These are phyloP conservation scores for Monilinia aucupariae DNA, from an alignment of 2,329 filamentous ascomycete species.

Conservation along the genomic window DNA sequence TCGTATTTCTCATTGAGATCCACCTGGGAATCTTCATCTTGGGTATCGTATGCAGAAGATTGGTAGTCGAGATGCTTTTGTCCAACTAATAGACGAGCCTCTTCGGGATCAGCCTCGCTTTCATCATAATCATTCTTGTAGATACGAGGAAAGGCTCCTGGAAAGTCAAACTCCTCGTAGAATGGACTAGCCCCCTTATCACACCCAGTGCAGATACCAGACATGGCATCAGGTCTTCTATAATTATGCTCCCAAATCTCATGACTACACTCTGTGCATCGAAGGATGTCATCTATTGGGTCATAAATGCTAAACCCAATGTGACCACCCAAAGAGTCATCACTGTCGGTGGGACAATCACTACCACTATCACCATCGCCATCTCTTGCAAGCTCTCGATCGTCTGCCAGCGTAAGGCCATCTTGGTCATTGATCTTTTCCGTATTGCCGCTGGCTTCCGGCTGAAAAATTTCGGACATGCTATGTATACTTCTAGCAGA, in stretches of 20 bases:
- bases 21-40: constrained; percentile 22
- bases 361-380: not conserved
- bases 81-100: constrained; percentile 15
- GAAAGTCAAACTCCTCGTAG: constrained; percentile 18
- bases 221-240: not conserved
- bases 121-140: constrained; percentile 11
- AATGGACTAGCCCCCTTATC: constrained; percentile 17
- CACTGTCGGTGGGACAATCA: not conserved
- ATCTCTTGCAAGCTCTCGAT: not conserved
- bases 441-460: not conserved
- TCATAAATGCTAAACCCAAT: constrained; percentile 16
- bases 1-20: constrained; percentile 27
- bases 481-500: not conserved
- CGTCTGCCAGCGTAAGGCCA: not conserved
- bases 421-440: not conserved
- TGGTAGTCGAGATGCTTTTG: constrained; percentile 27
- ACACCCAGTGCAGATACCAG: constrained; percentile 26
- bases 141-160: constrained; percentile 14
- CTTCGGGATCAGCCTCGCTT: constrained; percentile 14
- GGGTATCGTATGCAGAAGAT: constrained; percentile 31
- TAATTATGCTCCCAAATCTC: constrained; percentile 24
- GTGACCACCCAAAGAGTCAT: not conserved
- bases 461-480: not conserved
- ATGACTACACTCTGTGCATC: constrained; percentile 27
- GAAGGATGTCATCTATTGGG: constrained; percentile 15